phyloP scores from a whole-genome alignment of 2,329 filamentous ascomycete species.

The Plectosphaerella cucumerina region DNA sequence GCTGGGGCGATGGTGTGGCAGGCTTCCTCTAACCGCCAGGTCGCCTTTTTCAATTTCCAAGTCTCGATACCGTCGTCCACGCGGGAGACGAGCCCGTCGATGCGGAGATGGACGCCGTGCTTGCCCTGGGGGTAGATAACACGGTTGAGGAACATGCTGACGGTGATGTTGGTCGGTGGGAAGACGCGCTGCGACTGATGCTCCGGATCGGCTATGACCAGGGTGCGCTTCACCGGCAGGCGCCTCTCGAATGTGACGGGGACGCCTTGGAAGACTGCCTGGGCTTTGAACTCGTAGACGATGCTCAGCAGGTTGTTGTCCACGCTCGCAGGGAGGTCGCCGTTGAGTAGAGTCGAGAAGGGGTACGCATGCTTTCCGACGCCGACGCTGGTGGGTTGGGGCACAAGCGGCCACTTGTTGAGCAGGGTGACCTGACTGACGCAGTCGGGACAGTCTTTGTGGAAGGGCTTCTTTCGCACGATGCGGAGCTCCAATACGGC shows the following conservation, averaged over 20 bases:
- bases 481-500: slow-evolving; percentile 68
- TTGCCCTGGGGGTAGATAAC: slow-evolving; percentile 82
- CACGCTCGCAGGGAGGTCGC: slow-evolving; percentile 77
- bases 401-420: slow-evolving; percentile 74
- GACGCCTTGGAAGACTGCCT: slow-evolving; percentile 39
- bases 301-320: slow-evolving; percentile 71
- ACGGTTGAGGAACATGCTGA: slow-evolving; percentile 74
- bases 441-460: slow-evolving; percentile 75
- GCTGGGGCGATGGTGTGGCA: slow-evolving; percentile 74
- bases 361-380: slow-evolving; percentile 71
- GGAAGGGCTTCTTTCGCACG: slow-evolving; percentile 77
- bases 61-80: slow-evolving; percentile 64
- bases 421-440: slow-evolving; percentile 66
- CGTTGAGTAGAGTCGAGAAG: slow-evolving; percentile 82
- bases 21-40: slow-evolving; percentile 89
- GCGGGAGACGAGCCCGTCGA: slow-evolving; percentile 75
- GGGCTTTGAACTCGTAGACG: slow-evolving; percentile 73
- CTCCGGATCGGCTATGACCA: slow-evolving; percentile 68
- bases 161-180: slow-evolving; percentile 90
- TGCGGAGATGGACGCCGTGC: slow-evolving; percentile 73
- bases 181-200: slow-evolving; percentile 93
- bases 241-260: background rate
- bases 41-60: slow-evolving; percentile 88
- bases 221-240: slow-evolving; percentile 66
- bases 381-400: slow-evolving; percentile 44